Percentiles rank a stretch among this genome's conserved stretches.
Evolutionary conservation across 2,329 filamentous ascomycete genomes (phyloP).

Genomic region (Magnaporthales sp.): DNA sequence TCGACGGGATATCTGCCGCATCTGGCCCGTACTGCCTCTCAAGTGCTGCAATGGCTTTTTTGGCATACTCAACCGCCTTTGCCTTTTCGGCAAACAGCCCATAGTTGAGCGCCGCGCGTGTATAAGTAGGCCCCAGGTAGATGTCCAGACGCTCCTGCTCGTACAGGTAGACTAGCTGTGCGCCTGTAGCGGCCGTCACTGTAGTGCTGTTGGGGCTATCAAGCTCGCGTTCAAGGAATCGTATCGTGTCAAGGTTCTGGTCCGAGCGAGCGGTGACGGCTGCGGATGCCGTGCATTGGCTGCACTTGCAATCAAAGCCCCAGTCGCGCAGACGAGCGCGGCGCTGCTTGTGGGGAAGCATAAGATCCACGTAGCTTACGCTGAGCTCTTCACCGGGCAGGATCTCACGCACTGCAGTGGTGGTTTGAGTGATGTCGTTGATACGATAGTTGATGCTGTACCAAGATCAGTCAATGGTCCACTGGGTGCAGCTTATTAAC

Average conservation of each 20-base stretch:
- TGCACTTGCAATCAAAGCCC: slow-evolving; percentile 27
- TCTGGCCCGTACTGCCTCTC: slow-evolving; percentile 21
- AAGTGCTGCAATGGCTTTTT: slow-evolving; percentile 21
- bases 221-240: slow-evolving; percentile 17
- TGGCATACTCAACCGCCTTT: slow-evolving; percentile 21
- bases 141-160: slow-evolving; percentile 22
- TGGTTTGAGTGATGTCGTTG: slow-evolving; percentile 24
- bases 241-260: slow-evolving; percentile 19
- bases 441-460: slow-evolving; percentile 25
- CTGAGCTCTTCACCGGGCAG: slow-evolving; percentile 25
- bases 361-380: slow-evolving; percentile 25
- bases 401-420: slow-evolving; percentile 27
- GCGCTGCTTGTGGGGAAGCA: slow-evolving; percentile 17
- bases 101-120: slow-evolving; percentile 28
- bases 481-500: slow-evolving; percentile 8
- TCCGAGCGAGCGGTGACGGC: slow-evolving; percentile 20
- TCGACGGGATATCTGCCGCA: slow-evolving; percentile 18
- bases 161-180: slow-evolving; percentile 21
- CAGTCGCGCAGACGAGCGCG: slow-evolving; percentile 21
- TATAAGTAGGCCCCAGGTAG: slow-evolving; percentile 25
- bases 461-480: not conserved
- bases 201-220: slow-evolving; percentile 11
- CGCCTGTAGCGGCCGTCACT: slow-evolving; percentile 20
- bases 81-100: slow-evolving; percentile 25
- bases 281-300: slow-evolving; percentile 17